Conservation (phyloP, 768 basidiomycete species). For the Tricholoma furcatifolium region DNA sequence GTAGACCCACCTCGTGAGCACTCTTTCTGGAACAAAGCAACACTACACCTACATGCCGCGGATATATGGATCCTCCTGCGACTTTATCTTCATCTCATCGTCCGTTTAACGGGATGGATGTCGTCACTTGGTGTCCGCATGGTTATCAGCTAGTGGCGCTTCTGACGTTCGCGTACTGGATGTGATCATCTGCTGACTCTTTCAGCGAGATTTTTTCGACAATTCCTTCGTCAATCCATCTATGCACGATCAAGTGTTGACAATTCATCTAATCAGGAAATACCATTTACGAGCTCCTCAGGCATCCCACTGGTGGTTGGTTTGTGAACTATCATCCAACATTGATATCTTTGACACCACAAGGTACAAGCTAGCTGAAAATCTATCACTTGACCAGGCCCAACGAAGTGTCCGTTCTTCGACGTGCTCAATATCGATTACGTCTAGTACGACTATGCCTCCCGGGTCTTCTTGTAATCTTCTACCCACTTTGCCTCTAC, state of each 20-base stretch:
- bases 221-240: neutral
- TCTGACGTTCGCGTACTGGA: neutral
- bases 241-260: neutral
- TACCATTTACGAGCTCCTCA: too few species aligned
- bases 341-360: too few species aligned
- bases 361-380: neutral
- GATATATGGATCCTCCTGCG: too few species aligned
- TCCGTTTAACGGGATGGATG: neutral
- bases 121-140: neutral
- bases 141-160: neutral
- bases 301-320: too few species aligned
- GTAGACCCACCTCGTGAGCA: too few species aligned
- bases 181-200: constrained; percentile 2
- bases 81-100: too few species aligned
- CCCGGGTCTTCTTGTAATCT: constrained; percentile 69
- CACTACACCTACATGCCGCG: too few species aligned
- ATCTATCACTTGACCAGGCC: constrained; percentile 1
- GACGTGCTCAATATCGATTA: neutral
- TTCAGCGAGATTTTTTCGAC: neutral
- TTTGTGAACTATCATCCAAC: too few species aligned
- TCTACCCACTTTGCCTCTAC: constrained; percentile 85
- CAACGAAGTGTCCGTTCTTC: neutral
- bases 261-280: neutral
- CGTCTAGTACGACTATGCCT: constrained; percentile 13
- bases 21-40: too few species aligned